A percentile compares a stretch with the other conserved stretches of the same genome.
Conservation (phyloP, 2,329 filamentous ascomycete genomes). For the Xylaria polymorpha region DNA sequence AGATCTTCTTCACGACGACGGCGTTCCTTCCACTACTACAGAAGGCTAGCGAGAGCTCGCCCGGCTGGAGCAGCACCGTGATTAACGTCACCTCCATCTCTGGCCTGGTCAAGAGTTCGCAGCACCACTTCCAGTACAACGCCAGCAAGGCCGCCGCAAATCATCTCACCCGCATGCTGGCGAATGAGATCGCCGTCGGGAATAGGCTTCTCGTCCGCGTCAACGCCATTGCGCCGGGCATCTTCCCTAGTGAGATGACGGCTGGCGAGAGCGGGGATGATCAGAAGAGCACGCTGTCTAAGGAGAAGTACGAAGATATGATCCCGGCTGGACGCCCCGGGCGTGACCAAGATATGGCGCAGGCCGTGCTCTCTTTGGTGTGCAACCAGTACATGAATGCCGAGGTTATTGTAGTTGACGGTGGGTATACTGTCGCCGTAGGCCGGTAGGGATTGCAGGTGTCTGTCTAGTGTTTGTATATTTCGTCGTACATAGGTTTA, state of each 20-base stretch:
- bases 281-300: conserved; percentile 70
- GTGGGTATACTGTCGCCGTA: conserved; percentile 56
- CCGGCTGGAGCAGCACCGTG: conserved; percentile 67
- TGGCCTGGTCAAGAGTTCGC: conserved; percentile 69
- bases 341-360: conserved; percentile 76
- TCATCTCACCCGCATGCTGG: conserved; percentile 73
- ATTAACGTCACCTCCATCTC: conserved; percentile 77
- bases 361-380: conserved; percentile 67
- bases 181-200: conserved; percentile 68
- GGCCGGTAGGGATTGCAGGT: conserved; percentile 47
- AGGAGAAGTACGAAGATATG: conserved; percentile 67
- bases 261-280: conserved; percentile 58
- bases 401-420: conserved; percentile 58
- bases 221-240: conserved; percentile 78
- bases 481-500: not conserved
- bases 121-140: conserved; percentile 75
- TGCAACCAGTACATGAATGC: conserved; percentile 59
- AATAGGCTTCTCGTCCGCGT: conserved; percentile 73
- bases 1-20: conserved; percentile 72
- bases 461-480: not conserved
- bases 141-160: conserved; percentile 72
- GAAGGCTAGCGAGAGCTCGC: conserved; percentile 56
- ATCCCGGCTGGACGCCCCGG: conserved; percentile 76
- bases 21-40: conserved; percentile 72
- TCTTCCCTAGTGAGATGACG: conserved; percentile 79